phyloP scores from a whole-genome alignment of 176 grass and related monocot species.

The Oryza officinalis region DNA sequence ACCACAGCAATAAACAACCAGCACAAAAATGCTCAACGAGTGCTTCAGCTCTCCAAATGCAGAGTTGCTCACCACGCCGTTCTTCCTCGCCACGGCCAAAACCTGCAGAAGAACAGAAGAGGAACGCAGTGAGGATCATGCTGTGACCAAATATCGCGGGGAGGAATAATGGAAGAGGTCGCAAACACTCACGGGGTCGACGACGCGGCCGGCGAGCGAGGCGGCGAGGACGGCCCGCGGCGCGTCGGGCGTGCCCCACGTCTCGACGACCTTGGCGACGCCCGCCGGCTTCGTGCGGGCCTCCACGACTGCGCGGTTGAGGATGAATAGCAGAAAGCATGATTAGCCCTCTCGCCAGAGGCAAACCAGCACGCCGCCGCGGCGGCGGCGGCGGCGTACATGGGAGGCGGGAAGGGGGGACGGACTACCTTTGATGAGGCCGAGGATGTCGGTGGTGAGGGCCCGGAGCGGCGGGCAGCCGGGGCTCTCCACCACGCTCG shows the following conservation, averaged over 20 bases:
- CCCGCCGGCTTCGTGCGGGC: constrained; percentile 53
- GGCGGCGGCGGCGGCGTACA: not conserved
- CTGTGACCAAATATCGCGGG: not conserved
- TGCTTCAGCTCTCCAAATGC: not conserved
- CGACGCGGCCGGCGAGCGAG: constrained; percentile 57
- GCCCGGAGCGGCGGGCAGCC: constrained; percentile 80
- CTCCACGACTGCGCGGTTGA: constrained; percentile 60
- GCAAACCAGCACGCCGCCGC: no score
- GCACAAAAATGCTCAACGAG: not conserved
- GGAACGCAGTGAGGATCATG: not conserved
- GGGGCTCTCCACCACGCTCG: constrained; percentile 61
- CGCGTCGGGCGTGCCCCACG: constrained; percentile 80
- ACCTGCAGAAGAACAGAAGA: constrained; percentile 49
- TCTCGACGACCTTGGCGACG: constrained; percentile 74
- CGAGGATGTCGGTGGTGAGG: constrained; percentile 74
- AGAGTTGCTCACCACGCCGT: constrained; percentile 61
- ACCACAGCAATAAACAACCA: constrained; percentile 12
- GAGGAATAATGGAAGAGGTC: not conserved
- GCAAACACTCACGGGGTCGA: constrained; percentile 61
- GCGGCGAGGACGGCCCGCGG: constrained; percentile 55
- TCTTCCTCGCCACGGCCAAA: constrained; percentile 81
- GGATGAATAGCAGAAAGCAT: no score
- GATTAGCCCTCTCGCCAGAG: no score
- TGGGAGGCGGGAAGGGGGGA: no score
- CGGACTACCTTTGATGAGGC: constrained; percentile 79